Percentiles rank a stretch among this genome's conserved stretches.
These are phyloP conservation scores for Yamadazyma sp. DNA, from an alignment of 805 yeast genomes.

Conservation along the genomic window DNA sequence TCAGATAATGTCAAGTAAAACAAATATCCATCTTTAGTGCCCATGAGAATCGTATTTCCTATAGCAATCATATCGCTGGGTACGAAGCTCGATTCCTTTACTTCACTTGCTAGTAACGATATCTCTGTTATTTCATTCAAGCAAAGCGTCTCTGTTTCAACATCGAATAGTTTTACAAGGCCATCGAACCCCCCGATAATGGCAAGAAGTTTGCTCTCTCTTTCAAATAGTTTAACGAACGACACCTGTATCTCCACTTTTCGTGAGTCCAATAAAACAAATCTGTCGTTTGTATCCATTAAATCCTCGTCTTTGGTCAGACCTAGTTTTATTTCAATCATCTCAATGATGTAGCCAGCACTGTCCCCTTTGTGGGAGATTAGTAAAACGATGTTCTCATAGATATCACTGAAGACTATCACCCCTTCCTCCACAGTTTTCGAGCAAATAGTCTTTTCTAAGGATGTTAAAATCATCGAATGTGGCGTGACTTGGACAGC, in stretches of 20 bases:
- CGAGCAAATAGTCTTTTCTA: slow-evolving; percentile 4
- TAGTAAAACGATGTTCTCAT: neutral
- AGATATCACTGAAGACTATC: slow-evolving; percentile 4
- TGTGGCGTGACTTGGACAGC: slow-evolving; percentile 30
- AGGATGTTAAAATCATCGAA: slow-evolving; percentile 10
- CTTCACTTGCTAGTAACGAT: neutral
- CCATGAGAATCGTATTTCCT: slow-evolving; percentile 21
- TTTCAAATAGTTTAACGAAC: slow-evolving; percentile 10
- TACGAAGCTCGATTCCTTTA: slow-evolving; percentile 13
- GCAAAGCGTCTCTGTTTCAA: too few relatives aligned
- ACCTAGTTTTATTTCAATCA: neutral
- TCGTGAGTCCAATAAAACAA: neutral
- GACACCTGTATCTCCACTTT: slow-evolving; percentile 17
- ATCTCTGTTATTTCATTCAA: neutral
- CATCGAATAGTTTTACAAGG: neutral
- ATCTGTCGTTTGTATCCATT: neutral
- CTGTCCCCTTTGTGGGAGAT: slow-evolving; percentile 1
- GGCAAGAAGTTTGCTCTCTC: slow-evolving; percentile 2
- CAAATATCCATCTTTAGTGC: slow-evolving; percentile 34
- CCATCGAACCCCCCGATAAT: slow-evolving; percentile 24
- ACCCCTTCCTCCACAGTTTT: neutral
- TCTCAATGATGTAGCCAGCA: neutral
- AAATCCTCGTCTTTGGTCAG: neutral
- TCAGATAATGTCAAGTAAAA: slow-evolving; percentile 17
- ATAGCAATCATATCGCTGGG: slow-evolving; percentile 21